Base-by-base conservation (phyloP, 2,329 filamentous ascomycete species). In the Paracorniculantispora psalliotae region DNA sequence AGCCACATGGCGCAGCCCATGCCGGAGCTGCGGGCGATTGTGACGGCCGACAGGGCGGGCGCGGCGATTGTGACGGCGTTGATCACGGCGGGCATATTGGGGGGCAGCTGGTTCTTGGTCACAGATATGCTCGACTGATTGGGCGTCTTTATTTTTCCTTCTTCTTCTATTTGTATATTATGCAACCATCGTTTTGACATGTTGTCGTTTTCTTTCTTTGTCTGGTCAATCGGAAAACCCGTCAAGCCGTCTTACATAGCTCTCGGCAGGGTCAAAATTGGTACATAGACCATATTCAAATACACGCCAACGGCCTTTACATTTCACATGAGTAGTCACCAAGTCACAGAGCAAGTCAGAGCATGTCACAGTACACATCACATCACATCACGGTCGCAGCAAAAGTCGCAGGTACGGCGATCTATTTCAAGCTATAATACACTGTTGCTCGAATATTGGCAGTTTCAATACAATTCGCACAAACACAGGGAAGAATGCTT, bases 51-150 rank as follows among this genome's bases (percentile, higher is more conserved):
- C 59, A 75, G 73, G 64, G 81, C 81, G 0, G 83, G 79, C 0
- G 83, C 83, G 0, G 82, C 80, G 12, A 79, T 86, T 61, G 44
- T 82, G 61, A 86, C 83, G 21, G 73, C 78, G 7, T 69, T 81
- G 0, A 65, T 84, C 17, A 66, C 77, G 28, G 69, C 78, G 9
- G 77, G 79, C 56, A 68, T 83, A 25, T 48, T 84, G 2, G 79
- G 75, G 10, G 79, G 80, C 12, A 75, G 75, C 26, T 68, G 77
- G 19, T 84, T 82, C 63, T 69, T 82, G 25, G 68, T 80, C 60
- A 72, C 74, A 30, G 71, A 75, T 47, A 3, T 47, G 13, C 19
- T 47, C 26, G 52, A 55, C 17, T 55, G 41, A 55, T 26, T 21
- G 8, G 23, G 28, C 47, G n/a, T 49, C 17, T 21, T 28, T 12